Evolutionary conservation across 2,329 filamentous ascomycete genomes (phyloP), one percentile per base, ranked within the genome.

Genomic region (Sordariomycetes sp.): DNA sequence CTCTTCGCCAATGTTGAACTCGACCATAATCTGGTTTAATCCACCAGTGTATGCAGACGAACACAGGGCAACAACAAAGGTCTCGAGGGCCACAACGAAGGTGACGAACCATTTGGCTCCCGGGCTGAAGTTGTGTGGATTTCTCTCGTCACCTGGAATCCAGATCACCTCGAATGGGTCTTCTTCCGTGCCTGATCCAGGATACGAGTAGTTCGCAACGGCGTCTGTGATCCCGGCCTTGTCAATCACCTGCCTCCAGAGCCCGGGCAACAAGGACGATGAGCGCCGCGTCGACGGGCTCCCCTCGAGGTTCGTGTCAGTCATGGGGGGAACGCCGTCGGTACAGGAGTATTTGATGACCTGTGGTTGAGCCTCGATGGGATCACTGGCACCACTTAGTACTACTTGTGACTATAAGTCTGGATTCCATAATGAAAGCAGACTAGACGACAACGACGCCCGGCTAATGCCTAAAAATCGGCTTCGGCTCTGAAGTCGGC

Each of bases 161-260:
- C 75, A 83, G n/a, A n/a, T n/a, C 38, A 82, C 75, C 16, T 70
- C 55, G 42, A 67, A 83, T 4, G 79, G 79, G 30, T 76, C 69
- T 18, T 75, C 68, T 8, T 65, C 57, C 4, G 77, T 82, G 42
- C 78, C 79, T 19, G 63, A 54, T n/a, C 73, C 73, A 7, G 50
- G 46, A 42, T 75, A 76, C n/a, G 8, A 6, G 25, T 7, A 28
- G 6, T 6, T n/a, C 25, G 14, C 17, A 15, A 28, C 25, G n/a
- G 14, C 25, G 6, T 28, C 25, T 12, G 25, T 28, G 25, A 28
- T 28, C n/a, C 25, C 25, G 8, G 25, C 6, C 6, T 28, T 12
- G 12, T 28, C 25, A 6, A 15, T n/a, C 6, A 28, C 25, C 12
- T 14, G 25, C 6, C 25, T n/a, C n/a, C n/a, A n/a, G n/a, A n/a